Conservation (phyloP, 306 rosid species). For the Medicago lupulina region DNA sequence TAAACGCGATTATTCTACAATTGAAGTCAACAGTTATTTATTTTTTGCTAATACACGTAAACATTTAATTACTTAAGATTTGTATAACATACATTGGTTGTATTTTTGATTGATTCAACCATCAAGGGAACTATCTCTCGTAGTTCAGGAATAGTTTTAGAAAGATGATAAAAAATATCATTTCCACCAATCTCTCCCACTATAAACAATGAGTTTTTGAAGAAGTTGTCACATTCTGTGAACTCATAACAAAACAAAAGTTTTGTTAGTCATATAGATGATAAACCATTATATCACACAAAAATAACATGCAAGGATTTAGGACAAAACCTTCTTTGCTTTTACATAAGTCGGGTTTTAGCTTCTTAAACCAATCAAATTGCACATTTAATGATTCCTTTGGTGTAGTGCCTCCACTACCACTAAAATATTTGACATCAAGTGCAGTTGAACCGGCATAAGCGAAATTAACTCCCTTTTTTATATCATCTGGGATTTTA, state of each 20-base stretch:
- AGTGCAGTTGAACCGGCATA: conserved; percentile 58
- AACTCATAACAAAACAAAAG: background rate
- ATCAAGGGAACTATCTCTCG: background rate
- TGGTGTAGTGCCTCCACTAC: background rate
- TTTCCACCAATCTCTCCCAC: conserved; percentile 32
- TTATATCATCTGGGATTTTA: background rate
- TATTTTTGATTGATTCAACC: background rate
- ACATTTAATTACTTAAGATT: no score
- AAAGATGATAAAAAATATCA: background rate
- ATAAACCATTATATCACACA: background rate
- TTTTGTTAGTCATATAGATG: background rate
- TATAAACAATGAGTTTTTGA: background rate
- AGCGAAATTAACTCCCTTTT: conserved; percentile 60
- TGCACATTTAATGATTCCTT: conserved; percentile 43
- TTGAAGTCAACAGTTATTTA: no score
- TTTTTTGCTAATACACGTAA: no score
- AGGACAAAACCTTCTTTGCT: background rate
- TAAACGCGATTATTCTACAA: background rate
- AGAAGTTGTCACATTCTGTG: background rate
- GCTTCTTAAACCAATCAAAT: conserved; percentile 51
- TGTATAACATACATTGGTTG: background rate
- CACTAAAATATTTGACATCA: conserved; percentile 35
- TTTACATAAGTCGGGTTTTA: conserved; percentile 50
- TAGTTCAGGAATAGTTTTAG: background rate
- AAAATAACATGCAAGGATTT: background rate